phyloP scores from a whole-genome alignment of 2,329 filamentous ascomycete genomes.

The Rugonectria rugulosa region DNA sequence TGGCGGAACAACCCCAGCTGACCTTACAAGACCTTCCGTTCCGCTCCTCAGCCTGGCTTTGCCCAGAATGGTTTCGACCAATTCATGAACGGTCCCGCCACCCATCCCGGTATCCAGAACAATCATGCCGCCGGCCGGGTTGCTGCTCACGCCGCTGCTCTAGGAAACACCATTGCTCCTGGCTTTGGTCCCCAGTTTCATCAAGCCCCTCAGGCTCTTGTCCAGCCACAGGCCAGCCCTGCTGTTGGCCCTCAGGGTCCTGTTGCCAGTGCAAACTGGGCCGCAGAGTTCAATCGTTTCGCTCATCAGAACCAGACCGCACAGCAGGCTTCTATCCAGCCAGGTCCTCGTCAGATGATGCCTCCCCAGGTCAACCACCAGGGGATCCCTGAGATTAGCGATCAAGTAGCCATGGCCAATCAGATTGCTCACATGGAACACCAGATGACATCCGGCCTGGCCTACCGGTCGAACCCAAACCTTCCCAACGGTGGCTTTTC shows the following conservation, averaged over 20 bases:
- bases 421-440: slow-evolving; percentile 5
- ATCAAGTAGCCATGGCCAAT: slow-evolving; percentile 36
- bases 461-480: slow-evolving; percentile 36
- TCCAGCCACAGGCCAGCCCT: not conserved
- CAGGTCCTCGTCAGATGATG: slow-evolving; percentile 2
- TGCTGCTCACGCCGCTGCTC: slow-evolving; percentile 44
- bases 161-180: slow-evolving; percentile 38
- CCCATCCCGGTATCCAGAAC: slow-evolving; percentile 40
- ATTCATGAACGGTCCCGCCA: slow-evolving; percentile 44
- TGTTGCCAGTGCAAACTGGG: slow-evolving; percentile 43
- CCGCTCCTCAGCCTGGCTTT: slow-evolving; percentile 38
- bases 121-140: slow-evolving; percentile 46
- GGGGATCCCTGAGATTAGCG: too few relatives aligned
- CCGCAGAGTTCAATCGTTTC: slow-evolving; percentile 48
- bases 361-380: slow-evolving; percentile 16
- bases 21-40: slow-evolving; percentile 44
- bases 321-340: slow-evolving; percentile 36
- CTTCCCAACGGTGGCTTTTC: slow-evolving; percentile 39
- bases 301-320: slow-evolving; percentile 38
- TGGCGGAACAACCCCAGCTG: slow-evolving; percentile 10
- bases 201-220: too few relatives aligned
- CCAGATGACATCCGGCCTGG: slow-evolving; percentile 24
- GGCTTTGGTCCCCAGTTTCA: slow-evolving; percentile 35
- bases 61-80: slow-evolving; percentile 44
- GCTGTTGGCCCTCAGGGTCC: slow-evolving; percentile 29